phyloP scores from a whole-genome alignment of 1,284 basidiomycete genomes.

The Malassezia sympodialis region DNA sequence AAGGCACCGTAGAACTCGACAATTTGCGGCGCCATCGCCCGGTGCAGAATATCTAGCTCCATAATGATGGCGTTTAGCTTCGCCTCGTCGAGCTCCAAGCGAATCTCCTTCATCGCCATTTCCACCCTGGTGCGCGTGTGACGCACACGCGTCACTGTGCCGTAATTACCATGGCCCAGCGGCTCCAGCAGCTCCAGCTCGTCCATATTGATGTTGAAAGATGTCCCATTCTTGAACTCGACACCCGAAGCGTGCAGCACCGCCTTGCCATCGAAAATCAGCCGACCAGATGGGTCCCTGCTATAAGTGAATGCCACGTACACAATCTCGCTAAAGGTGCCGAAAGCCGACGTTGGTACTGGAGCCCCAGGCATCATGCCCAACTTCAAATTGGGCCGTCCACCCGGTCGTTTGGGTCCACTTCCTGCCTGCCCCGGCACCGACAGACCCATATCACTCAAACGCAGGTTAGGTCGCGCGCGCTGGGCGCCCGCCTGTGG shows the following conservation, averaged over 20 bases:
- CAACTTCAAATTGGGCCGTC: not conserved
- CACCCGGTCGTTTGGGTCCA: not conserved
- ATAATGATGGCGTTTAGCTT: conserved; percentile 94
- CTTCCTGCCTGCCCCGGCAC: conserved; percentile 8
- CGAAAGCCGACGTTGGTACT: conserved; percentile 60
- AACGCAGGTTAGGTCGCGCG: conserved; percentile 28
- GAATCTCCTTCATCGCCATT: conserved; percentile 99
- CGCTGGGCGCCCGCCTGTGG: conserved; percentile 9
- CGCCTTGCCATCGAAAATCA: conserved; percentile 88
- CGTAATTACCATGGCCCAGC: conserved; percentile 90
- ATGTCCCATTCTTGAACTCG: conserved; percentile 84
- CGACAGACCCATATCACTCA: conserved; percentile 30
- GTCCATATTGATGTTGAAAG: conserved; percentile 90
- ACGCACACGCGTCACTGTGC: conserved; percentile 86
- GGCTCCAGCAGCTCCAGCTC: conserved; percentile 78
- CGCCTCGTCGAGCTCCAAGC: conserved; percentile 86
- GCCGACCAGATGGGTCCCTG: conserved; percentile 74
- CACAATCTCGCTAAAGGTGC: conserved; percentile 90
- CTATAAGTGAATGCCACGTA: not conserved
- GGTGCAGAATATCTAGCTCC: conserved; percentile 94
- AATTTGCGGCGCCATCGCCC: conserved; percentile 78
- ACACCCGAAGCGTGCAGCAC: conserved; percentile 84
- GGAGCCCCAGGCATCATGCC: conserved; percentile 7
- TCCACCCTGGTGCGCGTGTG: conserved; percentile 87
- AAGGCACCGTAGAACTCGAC: conserved; percentile 98